Conservation (phyloP, 1,284 basidiomycete genomes). For the Sphaerobolus stellatus region DNA sequence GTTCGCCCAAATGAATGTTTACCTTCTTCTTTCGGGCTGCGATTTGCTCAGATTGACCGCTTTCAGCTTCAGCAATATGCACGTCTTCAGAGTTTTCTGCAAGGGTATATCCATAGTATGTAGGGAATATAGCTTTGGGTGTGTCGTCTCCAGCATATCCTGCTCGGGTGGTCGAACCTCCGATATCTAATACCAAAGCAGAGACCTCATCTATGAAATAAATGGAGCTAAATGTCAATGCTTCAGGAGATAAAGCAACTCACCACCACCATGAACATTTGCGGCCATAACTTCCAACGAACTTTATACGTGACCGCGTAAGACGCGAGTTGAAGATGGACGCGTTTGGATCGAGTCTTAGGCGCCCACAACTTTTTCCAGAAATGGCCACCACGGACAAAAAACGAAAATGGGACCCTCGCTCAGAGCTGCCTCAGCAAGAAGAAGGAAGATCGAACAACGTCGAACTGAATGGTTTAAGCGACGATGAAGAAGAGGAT, state of each 20-base stretch:
- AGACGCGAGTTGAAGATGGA: no score
- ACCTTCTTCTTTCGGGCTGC: slow-evolving; percentile 41
- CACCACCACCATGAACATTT: slow-evolving; percentile 11
- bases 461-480: slow-evolving; percentile 63
- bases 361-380: slow-evolving; percentile 1
- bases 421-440: neutral
- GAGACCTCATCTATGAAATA: slow-evolving; percentile 79
- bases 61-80: slow-evolving; percentile 26
- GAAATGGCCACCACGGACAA: slow-evolving; percentile 25
- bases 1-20: slow-evolving; percentile 78
- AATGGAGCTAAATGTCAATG: slow-evolving; percentile 3
- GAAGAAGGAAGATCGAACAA: slow-evolving; percentile 26
- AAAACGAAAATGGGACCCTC: slow-evolving; percentile 51
- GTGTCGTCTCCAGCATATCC: slow-evolving; percentile 98
- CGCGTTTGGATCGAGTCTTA: slow-evolving; percentile 7
- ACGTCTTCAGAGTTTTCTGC: slow-evolving; percentile 42
- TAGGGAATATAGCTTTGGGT: slow-evolving; percentile 89
- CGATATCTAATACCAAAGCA: slow-evolving; percentile 94
- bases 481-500: slow-evolving; percentile 62
- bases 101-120: slow-evolving; percentile 80
- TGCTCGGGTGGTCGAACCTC: slow-evolving; percentile 84
- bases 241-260: neutral
- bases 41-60: slow-evolving; percentile 6
- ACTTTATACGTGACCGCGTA: neutral
- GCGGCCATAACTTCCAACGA: slow-evolving; percentile 7